Conservation (phyloP, 2,329 filamentous ascomycete genomes). For the Ceratocystis variospora region DNA sequence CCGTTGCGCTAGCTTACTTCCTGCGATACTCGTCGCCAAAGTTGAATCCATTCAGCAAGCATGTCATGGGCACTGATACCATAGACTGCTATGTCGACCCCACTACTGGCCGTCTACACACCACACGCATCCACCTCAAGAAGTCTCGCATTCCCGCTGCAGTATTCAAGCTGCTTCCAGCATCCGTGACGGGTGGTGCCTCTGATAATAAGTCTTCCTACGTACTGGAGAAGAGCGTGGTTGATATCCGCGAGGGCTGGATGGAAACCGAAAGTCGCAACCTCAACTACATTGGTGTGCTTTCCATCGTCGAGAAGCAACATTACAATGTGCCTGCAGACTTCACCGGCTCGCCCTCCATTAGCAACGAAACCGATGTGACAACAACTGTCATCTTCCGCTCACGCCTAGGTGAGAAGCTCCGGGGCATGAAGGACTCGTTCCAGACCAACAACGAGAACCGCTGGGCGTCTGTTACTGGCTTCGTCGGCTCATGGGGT, state of each 20-base stretch:
- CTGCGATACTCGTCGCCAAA: conserved; percentile 63
- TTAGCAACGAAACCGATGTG: conserved; percentile 43
- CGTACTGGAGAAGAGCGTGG: conserved; percentile 65
- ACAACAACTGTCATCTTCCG: conserved; percentile 61
- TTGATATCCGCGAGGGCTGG: conserved; percentile 68
- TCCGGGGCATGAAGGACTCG: conserved; percentile 41
- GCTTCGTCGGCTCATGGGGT: conserved; percentile 45
- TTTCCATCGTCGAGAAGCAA: conserved; percentile 66
- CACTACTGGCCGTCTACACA: conserved; percentile 59
- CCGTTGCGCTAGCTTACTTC: conserved; percentile 79
- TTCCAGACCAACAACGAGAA: conserved; percentile 29
- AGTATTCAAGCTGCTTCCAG: conserved; percentile 61
- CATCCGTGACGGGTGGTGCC: conserved; percentile 50
- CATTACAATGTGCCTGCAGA: conserved; percentile 35
- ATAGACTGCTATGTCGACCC: conserved; percentile 62
- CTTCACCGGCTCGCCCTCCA: conserved; percentile 23
- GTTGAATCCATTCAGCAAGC: conserved; percentile 64
- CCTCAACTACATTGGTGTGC: conserved; percentile 66
- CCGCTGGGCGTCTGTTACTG: conserved; percentile 35
- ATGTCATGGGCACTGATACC: conserved; percentile 73
- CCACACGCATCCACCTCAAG: conserved; percentile 68
- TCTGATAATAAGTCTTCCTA: conserved; percentile 59
- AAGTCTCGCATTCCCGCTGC: conserved; percentile 63
- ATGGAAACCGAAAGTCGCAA: conserved; percentile 73
- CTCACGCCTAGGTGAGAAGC: conserved; percentile 56